Base-by-base conservation (phyloP, 2,329 filamentous ascomycete genomes). In the Aspergillus glaucus region DNA sequence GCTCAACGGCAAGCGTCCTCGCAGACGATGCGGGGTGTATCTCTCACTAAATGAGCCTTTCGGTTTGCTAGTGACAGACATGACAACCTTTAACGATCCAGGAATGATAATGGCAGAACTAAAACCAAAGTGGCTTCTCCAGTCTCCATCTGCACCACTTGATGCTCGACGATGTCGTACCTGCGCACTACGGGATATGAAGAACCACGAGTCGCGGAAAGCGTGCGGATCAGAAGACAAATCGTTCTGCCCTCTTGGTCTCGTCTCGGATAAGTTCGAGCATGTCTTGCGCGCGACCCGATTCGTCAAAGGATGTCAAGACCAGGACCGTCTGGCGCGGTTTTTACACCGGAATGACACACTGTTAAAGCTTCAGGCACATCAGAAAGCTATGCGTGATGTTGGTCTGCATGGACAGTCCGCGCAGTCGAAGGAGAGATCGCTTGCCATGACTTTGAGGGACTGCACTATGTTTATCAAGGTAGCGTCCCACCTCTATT, bases 81-180 rank as follows among this genome's bases (percentile, higher is more conserved):
- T 92, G 86, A 79, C 77, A 2, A 71, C 74, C 6, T 59, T 59
- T 24, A 57, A 59, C 7, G 64, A 64, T 14, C 59, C 64, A 0
- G 62, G 60, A 3, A 60, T 62, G 43, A 65, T 43, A 41, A 63
- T 86, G 28, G 71, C 87, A 48, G 86, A 92, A 64, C 86, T 92
- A 69, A 93, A 93, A 64, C 87, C 88, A 12, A 93, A 93, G 68
- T 93, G 88, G 88, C 78, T 93, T 22, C 71, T 77, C 7, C 87
- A 90, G 64, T 91, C 87, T 2, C 86, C 84, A 3, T 82, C 80
- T 34, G 87, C 87, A 0, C 88, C 87, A 1, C 22, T 62, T 0
- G 67, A 71, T 24, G 79, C 86, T 37, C 78, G 74, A 45, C 76
- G 86, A 45, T 93, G 88, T 69, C 81, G 88, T 28, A 89, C 85